These are phyloP conservation scores for Eucalyptus victrix DNA, from an alignment of 345 rosid genomes.

Conservation along the genomic window DNA sequence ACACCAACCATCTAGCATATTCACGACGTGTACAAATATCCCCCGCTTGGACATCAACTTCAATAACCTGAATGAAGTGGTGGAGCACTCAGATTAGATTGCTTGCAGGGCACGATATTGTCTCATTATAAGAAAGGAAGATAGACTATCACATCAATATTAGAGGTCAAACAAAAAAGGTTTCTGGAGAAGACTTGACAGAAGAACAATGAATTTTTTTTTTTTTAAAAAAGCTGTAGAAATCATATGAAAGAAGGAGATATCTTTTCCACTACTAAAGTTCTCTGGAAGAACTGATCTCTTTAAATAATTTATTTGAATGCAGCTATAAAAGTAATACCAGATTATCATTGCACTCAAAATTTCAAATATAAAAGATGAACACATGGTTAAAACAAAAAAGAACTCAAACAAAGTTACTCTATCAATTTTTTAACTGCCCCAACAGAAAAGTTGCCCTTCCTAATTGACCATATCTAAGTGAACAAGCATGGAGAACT, in stretches of 20 bases:
- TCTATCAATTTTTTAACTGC: not conserved
- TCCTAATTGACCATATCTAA: not conserved
- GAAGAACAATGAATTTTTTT: not conserved
- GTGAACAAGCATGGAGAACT: not conserved
- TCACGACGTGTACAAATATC: conserved; percentile 87
- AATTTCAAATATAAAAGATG: not conserved
- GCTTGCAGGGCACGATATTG: not conserved
- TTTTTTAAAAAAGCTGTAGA: not conserved
- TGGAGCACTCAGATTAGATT: not conserved
- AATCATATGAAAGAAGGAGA: not conserved
- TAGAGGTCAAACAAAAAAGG: not conserved
- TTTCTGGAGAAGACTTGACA: not conserved
- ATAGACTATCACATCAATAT: not conserved
- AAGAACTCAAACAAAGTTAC: not conserved
- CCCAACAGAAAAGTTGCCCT: not conserved
- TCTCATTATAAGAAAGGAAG: not conserved
- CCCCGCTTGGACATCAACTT: conserved; percentile 57
- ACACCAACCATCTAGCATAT: conserved; percentile 89
- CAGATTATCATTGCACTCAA: not conserved
- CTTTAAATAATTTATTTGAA: not conserved
- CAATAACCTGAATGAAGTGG: conserved; percentile 55
- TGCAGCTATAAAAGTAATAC: not conserved
- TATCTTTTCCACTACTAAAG: not conserved
- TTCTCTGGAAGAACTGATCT: not conserved
- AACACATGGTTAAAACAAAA: not conserved